Conservation (phyloP, 257 asterid species). For the Anisodus tanguticus region DNA sequence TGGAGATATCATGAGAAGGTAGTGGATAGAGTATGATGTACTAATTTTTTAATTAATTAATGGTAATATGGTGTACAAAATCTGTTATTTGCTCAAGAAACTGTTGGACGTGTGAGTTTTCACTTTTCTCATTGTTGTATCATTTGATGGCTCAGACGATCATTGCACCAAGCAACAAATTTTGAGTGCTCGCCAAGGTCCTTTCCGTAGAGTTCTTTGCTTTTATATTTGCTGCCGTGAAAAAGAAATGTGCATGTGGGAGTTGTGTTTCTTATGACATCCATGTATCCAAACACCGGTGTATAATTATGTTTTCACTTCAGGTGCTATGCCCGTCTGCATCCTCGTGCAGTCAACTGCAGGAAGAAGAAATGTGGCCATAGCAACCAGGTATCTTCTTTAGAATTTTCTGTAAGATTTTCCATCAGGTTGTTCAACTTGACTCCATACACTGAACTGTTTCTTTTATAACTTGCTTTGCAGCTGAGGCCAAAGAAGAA, state of each 20-base stretch:
- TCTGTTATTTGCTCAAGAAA: not conserved
- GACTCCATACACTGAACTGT: not conserved
- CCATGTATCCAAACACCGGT: not conserved
- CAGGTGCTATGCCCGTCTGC: slow-evolving; percentile 35
- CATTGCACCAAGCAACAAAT: not conserved
- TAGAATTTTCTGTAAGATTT: not conserved
- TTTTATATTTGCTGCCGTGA: not conserved
- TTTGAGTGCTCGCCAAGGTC: not conserved
- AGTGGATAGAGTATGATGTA: not conserved
- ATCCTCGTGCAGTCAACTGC: slow-evolving; percentile 33
- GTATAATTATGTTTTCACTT: not conserved
- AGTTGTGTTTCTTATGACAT: not conserved
- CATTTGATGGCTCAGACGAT: not conserved
- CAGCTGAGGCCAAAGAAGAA: slow-evolving; percentile 39
- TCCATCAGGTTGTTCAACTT: not conserved
- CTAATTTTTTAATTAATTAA: not conserved
- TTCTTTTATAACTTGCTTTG: slow-evolving; percentile 23
- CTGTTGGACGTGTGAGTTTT: not conserved
- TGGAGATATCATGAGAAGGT: not conserved
- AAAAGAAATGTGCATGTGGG: not conserved
- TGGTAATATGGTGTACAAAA: not conserved
- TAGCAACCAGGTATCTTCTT: slow-evolving; percentile 29
- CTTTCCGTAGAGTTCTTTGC: not conserved
- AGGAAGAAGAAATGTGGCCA: slow-evolving; percentile 37
- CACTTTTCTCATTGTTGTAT: not conserved